These are phyloP conservation scores for Neoscytalidium dimidiatum DNA, from an alignment of 2,329 filamentous ascomycete genomes.

Conservation along the genomic window DNA sequence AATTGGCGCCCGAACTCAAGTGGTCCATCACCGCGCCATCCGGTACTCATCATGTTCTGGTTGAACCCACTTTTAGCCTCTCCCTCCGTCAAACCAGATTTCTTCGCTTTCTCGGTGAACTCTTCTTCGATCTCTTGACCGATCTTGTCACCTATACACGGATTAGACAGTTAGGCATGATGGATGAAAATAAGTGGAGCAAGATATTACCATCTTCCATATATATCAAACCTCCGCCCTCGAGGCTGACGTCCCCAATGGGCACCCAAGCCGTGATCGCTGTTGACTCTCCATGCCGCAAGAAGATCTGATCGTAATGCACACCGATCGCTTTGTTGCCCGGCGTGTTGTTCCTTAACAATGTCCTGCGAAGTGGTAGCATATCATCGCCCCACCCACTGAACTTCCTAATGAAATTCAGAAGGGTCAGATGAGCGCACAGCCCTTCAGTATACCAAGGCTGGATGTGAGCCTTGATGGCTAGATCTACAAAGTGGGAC, in stretches of 20 bases:
- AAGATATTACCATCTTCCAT: slow-evolving; percentile 51
- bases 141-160: slow-evolving; percentile 41
- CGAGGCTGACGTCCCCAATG: slow-evolving; percentile 55
- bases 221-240: slow-evolving; percentile 62
- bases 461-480: slow-evolving; percentile 54
- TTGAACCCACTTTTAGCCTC: slow-evolving; percentile 52
- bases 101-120: slow-evolving; percentile 52
- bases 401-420: slow-evolving; percentile 53
- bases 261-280: slow-evolving; percentile 61
- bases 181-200: too few relatives aligned
- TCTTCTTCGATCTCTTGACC: slow-evolving; percentile 53
- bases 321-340: slow-evolving; percentile 60
- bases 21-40: slow-evolving; percentile 55
- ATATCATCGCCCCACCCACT: slow-evolving; percentile 57
- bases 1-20: slow-evolving; percentile 38
- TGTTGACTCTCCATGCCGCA: slow-evolving; percentile 57
- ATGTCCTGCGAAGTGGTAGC: slow-evolving; percentile 49
- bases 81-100: slow-evolving; percentile 53
- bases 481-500: slow-evolving; percentile 50
- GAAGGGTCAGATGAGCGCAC: slow-evolving; percentile 54
- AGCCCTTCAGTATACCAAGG: slow-evolving; percentile 53
- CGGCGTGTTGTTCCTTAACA: slow-evolving; percentile 59
- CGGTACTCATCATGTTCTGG: slow-evolving; percentile 60
- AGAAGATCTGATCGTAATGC: slow-evolving; percentile 63
- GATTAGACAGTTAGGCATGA: slow-evolving; percentile 5